Percentiles rank a stretch among this genome's conserved stretches.
phyloP scores from a whole-genome alignment of 257 asterid genomes.

The Lithospermum erythrorhizon region DNA sequence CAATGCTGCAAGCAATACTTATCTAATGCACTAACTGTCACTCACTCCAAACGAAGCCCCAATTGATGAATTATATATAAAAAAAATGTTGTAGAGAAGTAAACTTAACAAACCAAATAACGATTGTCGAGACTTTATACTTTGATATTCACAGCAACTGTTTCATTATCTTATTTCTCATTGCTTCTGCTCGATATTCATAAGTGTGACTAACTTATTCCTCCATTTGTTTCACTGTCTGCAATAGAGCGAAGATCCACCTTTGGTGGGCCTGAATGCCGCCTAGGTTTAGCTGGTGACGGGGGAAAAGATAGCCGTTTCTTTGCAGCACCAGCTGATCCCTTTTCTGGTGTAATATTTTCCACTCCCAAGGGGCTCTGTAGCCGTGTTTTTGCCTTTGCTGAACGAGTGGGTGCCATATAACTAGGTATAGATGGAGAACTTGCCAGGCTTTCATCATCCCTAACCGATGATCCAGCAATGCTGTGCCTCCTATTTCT shows the following conservation, averaged over 20 bases:
- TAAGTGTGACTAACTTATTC: conserved; percentile 1
- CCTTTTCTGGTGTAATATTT: conserved; percentile 23
- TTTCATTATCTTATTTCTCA: neutral
- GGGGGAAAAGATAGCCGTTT: conserved; percentile 51
- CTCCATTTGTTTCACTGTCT: neutral
- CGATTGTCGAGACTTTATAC: neutral
- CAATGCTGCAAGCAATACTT: neutral
- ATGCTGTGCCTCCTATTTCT: neutral
- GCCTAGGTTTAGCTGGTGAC: conserved; percentile 41
- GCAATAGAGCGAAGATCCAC: conserved; percentile 9
- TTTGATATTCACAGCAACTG: neutral
- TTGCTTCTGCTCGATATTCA: neutral
- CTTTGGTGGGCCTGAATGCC: conserved; percentile 51
- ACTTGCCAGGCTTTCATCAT: neutral
- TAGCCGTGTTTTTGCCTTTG: neutral
- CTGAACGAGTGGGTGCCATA: neutral
- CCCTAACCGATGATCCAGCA: neutral
- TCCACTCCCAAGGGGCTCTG: conserved; percentile 1
- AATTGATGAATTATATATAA: neutral
- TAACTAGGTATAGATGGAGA: neutral
- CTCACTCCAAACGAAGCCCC: conserved; percentile 2
- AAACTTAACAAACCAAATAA: neutral
- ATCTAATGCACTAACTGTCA: neutral
- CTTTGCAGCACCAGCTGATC: conserved; percentile 35
- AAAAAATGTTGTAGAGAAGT: neutral